Base-by-base conservation (phyloP, 331 rosid genomes). In the Malus hybrid region DNA sequence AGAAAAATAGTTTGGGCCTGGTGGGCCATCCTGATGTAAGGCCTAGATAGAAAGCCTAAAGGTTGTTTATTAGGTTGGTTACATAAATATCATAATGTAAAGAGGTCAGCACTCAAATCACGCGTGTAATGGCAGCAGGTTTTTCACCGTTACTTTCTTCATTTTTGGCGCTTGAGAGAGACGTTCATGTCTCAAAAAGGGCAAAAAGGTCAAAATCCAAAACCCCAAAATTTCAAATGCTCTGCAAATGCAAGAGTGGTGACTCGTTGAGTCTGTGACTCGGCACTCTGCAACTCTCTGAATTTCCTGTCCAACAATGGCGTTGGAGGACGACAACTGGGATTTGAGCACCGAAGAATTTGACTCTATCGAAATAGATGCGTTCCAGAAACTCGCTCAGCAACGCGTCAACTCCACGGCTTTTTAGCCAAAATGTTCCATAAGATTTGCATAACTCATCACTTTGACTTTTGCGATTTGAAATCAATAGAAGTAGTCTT, bases 331-430 rank as follows among this genome's bases (percentile, higher is more conserved):
- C 5, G 91, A 89, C 42, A 87, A 81, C 10, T 83, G 85, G 86
- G 90, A 83, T 48, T 71, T 93, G 63, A 93, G 91, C 50, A 84
- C 82, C 2, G 98, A 90, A 68, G 91, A 91, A 83, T 81, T 93
- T 10, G 98, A 93, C 81, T 85, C 89, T 24, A 88, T 93, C 34
- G 98, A 93, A 85, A 80, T 88, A 79, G 90, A 93, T 44, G 96
- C 98, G 73, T 78, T 87, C 19, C 86, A 83, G 81, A 91, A 91
- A 69, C 83, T 91, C 76, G 88, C 97, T 76, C 96, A 86, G 64
- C 86, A 83, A 19, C 94, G 88, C 78, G 27, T 80, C 65, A 32
- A 74, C 71, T 59, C 86, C 29, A 11, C 78, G 9, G 2, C 36
- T 33, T 33, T 33, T 33, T 33, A 33, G 0, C 36, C 9, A 33